These are phyloP conservation scores for Candida sonorensis DNA, from an alignment of 805 yeast species.

Conservation along the genomic window DNA sequence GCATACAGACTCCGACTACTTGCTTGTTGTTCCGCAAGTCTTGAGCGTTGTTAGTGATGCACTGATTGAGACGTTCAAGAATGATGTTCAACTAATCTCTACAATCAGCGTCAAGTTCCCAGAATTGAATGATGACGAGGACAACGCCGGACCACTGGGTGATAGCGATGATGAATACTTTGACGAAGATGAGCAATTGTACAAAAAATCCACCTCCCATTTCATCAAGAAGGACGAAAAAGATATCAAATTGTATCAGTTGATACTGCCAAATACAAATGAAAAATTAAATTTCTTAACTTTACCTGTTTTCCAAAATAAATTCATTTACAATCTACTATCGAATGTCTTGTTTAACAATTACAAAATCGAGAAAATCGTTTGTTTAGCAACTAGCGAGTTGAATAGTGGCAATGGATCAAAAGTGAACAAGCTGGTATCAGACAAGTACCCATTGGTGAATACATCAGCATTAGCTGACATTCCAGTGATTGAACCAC, in stretches of 20 bases:
- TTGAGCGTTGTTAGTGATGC: constrained; percentile 18
- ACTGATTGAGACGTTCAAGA: constrained; percentile 6
- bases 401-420: constrained; percentile 12
- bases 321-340: constrained; percentile 19
- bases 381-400: constrained; percentile 20
- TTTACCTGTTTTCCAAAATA: constrained; percentile 19
- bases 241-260: constrained; percentile 9
- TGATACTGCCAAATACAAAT: not conserved
- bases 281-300: constrained; percentile 8
- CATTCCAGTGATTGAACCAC: constrained; percentile 38
- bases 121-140: constrained; percentile 1
- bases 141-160: too few species aligned
- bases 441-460: too few species aligned
- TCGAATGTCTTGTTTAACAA: constrained; percentile 10
- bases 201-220: constrained; percentile 25
- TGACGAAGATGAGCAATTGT: constrained; percentile 47
- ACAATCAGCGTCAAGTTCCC: constrained; percentile 10
- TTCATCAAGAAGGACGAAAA: constrained; percentile 18
- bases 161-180: constrained; percentile 20
- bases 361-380: constrained; percentile 6
- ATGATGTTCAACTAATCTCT: constrained; percentile 8
- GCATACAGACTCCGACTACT: constrained; percentile 13
- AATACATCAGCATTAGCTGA: too few species aligned
- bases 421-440: too few species aligned
- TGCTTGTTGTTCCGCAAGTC: constrained; percentile 27